phyloP scores from a whole-genome alignment of 2,329 filamentous ascomycete genomes.

The Nemania serpens region DNA sequence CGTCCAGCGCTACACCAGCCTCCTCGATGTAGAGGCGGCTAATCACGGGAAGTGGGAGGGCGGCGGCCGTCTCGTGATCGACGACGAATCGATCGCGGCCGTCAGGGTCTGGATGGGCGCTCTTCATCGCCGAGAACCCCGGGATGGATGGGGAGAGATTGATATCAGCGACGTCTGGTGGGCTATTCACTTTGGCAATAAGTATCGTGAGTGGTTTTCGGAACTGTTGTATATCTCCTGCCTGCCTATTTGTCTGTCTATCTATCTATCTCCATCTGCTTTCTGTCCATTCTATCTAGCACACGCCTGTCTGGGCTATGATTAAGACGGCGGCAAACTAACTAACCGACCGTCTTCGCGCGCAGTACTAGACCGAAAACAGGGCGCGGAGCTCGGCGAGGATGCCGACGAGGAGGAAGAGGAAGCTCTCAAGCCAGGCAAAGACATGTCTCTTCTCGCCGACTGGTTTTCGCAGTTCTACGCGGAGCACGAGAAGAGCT shows the following conservation, averaged over 20 bases:
- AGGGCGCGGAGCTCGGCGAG: background rate
- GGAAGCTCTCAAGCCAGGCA: background rate
- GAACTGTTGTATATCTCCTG: too few relatives aligned
- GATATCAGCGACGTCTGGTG: background rate
- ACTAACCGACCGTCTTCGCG: background rate
- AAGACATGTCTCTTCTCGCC: slow-evolving; percentile 6
- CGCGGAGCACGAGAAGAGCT: background rate
- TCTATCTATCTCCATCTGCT: too few relatives aligned
- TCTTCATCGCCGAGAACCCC: background rate
- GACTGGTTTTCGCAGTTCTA: background rate
- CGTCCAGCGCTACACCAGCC: background rate
- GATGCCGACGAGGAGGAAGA: background rate
- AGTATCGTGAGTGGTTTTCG: background rate
- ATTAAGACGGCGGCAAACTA: background rate
- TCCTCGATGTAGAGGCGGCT: background rate
- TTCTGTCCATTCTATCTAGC: too few relatives aligned
- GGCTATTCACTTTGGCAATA: slow-evolving; percentile 11
- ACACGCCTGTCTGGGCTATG: too few relatives aligned
- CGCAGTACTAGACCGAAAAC: slow-evolving; percentile 1
- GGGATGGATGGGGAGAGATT: background rate
- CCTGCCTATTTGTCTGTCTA: too few relatives aligned
- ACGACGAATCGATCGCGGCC: background rate
- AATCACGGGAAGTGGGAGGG: background rate
- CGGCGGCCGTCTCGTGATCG: background rate
- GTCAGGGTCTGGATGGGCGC: slow-evolving; percentile 5